Conservation (phyloP, 2,329 filamentous ascomycete genomes). For the Tolypocladium paradoxum region DNA sequence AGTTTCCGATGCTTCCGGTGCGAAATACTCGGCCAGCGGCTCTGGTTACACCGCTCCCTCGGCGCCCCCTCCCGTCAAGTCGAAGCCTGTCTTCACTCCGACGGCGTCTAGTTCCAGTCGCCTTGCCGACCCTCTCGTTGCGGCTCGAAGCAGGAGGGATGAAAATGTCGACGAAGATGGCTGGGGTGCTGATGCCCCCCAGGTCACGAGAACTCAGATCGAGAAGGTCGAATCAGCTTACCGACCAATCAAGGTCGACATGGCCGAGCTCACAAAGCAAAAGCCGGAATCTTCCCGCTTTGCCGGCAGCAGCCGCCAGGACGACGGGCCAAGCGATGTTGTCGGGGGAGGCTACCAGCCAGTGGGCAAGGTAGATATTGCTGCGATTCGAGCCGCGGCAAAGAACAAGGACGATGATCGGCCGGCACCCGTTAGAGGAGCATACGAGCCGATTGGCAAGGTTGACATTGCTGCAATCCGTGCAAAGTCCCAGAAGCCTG, state of each 20-base stretch:
- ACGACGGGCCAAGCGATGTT: conserved; percentile 47
- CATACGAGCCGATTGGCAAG: conserved; percentile 91
- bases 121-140: conserved; percentile 56
- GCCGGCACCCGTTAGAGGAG: conserved; percentile 76
- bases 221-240: conserved; percentile 91
- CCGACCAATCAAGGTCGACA: conserved; percentile 90
- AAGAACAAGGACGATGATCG: conserved; percentile 64
- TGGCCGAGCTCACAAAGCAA: conserved; percentile 71
- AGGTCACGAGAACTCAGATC: conserved; percentile 71
- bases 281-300: conserved; percentile 56
- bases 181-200: conserved; percentile 93
- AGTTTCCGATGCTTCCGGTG: conserved; percentile 85
- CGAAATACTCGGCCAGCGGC: conserved; percentile 75
- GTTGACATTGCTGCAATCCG: conserved; percentile 94
- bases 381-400: conserved; percentile 69
- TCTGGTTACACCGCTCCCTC: conserved; percentile 41
- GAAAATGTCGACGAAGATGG: conserved; percentile 68
- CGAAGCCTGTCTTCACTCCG: conserved; percentile 87
- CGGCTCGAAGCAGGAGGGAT: conserved; percentile 50
- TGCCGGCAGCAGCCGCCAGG: conserved; percentile 31
- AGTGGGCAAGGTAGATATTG: conserved; percentile 95
- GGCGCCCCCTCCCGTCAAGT: conserved; percentile 60
- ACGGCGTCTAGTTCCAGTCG: conserved; percentile 41
- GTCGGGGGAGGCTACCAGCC: conserved; percentile 85
- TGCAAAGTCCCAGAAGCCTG: conserved; percentile 63